phyloP scores from a whole-genome alignment of 352 stramenopile genomes.

The Globisporangium solare region DNA sequence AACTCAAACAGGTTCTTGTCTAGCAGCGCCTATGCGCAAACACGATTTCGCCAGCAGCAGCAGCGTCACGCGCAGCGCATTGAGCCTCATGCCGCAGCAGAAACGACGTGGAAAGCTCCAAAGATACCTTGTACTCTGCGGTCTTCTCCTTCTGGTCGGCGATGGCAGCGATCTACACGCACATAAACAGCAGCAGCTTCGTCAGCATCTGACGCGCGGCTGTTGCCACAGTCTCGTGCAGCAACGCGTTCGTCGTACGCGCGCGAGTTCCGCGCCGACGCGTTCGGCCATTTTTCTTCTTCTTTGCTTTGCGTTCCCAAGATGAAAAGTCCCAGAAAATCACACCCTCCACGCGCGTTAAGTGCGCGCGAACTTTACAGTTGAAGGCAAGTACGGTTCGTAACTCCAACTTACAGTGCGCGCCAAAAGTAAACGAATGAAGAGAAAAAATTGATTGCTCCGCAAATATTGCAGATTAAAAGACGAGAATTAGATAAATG shows the following conservation, averaged over 20 bases:
- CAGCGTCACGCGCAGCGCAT: background rate
- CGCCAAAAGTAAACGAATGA: no score
- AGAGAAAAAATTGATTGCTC: no score
- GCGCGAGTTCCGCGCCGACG: slow-evolving; percentile 36
- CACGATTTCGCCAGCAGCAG: background rate
- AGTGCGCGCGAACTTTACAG: background rate
- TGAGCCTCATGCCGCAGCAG: background rate
- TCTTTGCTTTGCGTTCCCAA: slow-evolving; percentile 14
- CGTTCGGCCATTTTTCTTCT: slow-evolving; percentile 21
- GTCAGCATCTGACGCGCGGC: background rate
- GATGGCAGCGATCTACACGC: slow-evolving; percentile 51
- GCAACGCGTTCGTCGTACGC: slow-evolving; percentile 17
- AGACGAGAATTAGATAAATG: no score
- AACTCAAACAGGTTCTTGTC: slow-evolving; percentile 42
- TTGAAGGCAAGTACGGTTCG: background rate
- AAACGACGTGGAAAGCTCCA: background rate
- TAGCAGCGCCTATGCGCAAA: slow-evolving; percentile 39
- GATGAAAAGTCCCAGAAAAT: background rate
- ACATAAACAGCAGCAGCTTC: background rate
- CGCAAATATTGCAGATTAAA: no score
- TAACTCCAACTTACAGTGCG: background rate
- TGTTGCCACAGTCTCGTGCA: background rate
- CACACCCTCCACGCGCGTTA: background rate
- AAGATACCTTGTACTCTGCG: slow-evolving; percentile 58
- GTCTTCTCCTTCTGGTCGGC: slow-evolving; percentile 79